Conservation (phyloP, 345 rosid species). For the Eucalyptus guilfoylei region DNA sequence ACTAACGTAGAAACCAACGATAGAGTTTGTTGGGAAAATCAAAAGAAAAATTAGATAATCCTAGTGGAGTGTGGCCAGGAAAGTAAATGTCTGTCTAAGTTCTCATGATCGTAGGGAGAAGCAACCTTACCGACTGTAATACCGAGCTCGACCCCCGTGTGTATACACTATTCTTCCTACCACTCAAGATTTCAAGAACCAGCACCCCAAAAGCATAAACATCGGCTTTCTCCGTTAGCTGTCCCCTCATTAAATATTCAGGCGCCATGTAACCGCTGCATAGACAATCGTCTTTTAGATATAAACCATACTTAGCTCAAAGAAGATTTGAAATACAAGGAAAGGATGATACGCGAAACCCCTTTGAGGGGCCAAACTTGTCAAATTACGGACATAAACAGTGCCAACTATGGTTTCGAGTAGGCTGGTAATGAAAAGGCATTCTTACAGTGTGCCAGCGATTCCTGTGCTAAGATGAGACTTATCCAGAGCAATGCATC, state of each 20-base stretch:
- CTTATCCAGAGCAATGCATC: constrained; percentile 27
- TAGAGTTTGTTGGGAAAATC: too few relatives aligned
- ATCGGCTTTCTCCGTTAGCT: constrained; percentile 67
- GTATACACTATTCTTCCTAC: constrained; percentile 51
- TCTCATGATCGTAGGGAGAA: background rate
- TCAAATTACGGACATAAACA: background rate
- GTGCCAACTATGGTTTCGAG: background rate
- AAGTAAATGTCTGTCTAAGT: too few relatives aligned
- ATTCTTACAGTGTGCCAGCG: constrained; percentile 73
- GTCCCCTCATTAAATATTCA: constrained; percentile 62
- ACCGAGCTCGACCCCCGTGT: constrained; percentile 35
- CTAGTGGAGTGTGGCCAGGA: background rate
- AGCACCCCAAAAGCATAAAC: constrained; percentile 76
- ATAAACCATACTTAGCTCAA: background rate
- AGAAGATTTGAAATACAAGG: background rate
- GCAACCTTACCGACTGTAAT: constrained; percentile 30
- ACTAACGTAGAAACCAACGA: background rate
- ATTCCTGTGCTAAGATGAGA: constrained; percentile 49
- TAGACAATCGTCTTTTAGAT: background rate
- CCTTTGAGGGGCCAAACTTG: background rate
- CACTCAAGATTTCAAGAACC: constrained; percentile 49
- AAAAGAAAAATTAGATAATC: background rate
- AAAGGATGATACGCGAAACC: background rate
- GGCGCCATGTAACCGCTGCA: constrained; percentile 83
- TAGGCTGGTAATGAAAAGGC: background rate